Base-by-base conservation (phyloP, 1,284 basidiomycete genomes). In the Tilletia walkeri region DNA sequence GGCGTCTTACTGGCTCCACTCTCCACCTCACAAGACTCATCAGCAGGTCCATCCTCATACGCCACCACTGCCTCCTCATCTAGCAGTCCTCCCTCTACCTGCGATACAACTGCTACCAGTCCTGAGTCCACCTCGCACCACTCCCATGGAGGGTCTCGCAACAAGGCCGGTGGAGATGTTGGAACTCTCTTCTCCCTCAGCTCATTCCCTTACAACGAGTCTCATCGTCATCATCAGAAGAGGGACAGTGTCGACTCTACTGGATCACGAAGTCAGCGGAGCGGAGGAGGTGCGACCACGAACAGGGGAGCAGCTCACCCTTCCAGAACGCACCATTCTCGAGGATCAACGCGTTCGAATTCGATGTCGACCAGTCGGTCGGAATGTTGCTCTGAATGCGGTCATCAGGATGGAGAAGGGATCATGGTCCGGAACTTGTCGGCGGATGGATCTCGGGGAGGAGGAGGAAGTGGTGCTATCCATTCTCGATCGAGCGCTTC, bases 341-440 rank as follows among this genome's bases (percentile, higher is more conserved):
- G 50, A 7, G 50, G 50, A 7, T n/a, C 56, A 18, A 34, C 30
- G 20, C 56, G 56, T 9, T 61, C 56, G 4, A 9, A 61, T 18
- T 63, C 59, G 3, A 63, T 63, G 59, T 63, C 59, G 4, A 63
- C 59, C 54, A 56, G 34, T 56, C 54, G 34, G 7, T 56, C 54
- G 3, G 59, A 63, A 2, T 63, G 59, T 38, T 63, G 34, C 59
- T 63, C 59, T 5, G 59, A 63, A 18, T 63, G 59, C n/a, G 34
- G 24, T 30, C 59, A n/a, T 24, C 59, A 38, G 59, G 30, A 30
- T 30, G 24, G 24, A 30, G 24, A 30, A 30, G 24, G 24, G 24
- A 30, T n/a, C 50, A 9, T 18, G 6, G 50, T 53, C 50, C 20
- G 6, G 50, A 6, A 18, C 16, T 53, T 18, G 5, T 18, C 6